These are phyloP conservation scores for Yarrowia alimentaria DNA, from an alignment of 805 yeast genomes.

Conservation along the genomic window DNA sequence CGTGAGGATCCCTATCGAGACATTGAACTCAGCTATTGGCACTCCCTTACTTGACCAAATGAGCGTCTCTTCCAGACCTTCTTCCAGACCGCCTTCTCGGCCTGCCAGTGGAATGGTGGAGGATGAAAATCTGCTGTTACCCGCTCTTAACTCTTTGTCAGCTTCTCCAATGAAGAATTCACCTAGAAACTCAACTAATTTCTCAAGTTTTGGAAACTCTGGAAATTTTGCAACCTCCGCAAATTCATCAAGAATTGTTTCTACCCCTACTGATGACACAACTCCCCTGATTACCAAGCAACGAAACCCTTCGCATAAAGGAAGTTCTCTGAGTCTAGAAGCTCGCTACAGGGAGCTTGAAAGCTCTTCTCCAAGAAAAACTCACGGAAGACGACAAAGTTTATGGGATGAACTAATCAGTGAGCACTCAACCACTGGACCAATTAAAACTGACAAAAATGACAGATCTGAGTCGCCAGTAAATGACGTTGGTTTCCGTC, in stretches of 20 bases:
- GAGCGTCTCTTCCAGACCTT: conserved; percentile 2
- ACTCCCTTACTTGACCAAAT: conserved; percentile 40
- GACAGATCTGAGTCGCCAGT: conserved; percentile 24
- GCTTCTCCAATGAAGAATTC: conserved; percentile 5
- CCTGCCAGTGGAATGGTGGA: background rate
- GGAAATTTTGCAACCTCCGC: no score
- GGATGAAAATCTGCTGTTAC: conserved; percentile 11
- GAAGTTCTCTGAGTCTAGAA: conserved; percentile 7
- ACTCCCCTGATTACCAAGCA: no score
- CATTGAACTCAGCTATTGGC: conserved; percentile 47
- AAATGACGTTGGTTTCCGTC: conserved; percentile 34
- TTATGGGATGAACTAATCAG: conserved; percentile 30
- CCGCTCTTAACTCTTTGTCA: conserved; percentile 19
- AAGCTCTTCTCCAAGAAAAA: background rate
- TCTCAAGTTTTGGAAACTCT: no score
- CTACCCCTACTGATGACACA: no score
- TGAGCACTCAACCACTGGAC: conserved; percentile 19
- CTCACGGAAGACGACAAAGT: conserved; percentile 25
- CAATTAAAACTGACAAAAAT: background rate
- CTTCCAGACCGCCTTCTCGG: background rate
- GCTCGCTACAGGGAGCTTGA: conserved; percentile 14
- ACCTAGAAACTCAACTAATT: no score
- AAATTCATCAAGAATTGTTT: no score
- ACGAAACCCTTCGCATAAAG: no score
- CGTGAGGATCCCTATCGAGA: conserved; percentile 41